These are phyloP conservation scores for Podospora pseudopauciseta DNA, from an alignment of 495 filamentous ascomycete genomes.

Conservation along the genomic window DNA sequence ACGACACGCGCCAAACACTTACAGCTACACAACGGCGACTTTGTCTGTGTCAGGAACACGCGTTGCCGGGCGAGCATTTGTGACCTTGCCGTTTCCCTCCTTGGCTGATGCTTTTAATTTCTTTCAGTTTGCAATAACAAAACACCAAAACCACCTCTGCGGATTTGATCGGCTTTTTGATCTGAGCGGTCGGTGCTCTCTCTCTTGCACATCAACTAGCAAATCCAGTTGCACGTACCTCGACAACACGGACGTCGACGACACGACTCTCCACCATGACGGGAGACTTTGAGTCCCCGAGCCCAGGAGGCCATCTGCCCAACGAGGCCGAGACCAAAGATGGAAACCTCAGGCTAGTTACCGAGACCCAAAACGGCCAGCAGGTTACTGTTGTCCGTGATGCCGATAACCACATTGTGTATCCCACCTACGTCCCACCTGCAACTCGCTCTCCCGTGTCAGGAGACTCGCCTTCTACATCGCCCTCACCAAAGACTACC, in stretches of 20 bases:
- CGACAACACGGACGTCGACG: not conserved
- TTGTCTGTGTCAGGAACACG: conserved; percentile 12
- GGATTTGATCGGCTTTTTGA: not conserved
- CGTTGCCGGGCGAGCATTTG: not conserved
- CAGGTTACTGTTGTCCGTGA: conserved; percentile 32
- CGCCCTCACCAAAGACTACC: not conserved
- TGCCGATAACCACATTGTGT: conserved; percentile 31
- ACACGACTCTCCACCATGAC: not conserved
- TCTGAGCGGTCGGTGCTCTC: not conserved
- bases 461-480: not conserved
- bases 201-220: not conserved
- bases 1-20: not conserved
- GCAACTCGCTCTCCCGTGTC: conserved; percentile 29
- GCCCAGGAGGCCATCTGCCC: not conserved
- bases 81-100: not conserved
- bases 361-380: conserved; percentile 18
- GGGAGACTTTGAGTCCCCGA: not conserved
- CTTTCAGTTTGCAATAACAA: not conserved
- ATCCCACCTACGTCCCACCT: conserved; percentile 39
- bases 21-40: not conserved
- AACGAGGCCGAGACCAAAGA: conserved; percentile 1
- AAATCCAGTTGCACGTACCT: not conserved
- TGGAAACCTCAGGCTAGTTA: conserved; percentile 24
- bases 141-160: not conserved
- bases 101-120: not conserved